Percentiles rank a stretch among this genome's conserved stretches.
Conservation (phyloP, 177 flowering plant species). For the Vitis hybrid region DNA sequence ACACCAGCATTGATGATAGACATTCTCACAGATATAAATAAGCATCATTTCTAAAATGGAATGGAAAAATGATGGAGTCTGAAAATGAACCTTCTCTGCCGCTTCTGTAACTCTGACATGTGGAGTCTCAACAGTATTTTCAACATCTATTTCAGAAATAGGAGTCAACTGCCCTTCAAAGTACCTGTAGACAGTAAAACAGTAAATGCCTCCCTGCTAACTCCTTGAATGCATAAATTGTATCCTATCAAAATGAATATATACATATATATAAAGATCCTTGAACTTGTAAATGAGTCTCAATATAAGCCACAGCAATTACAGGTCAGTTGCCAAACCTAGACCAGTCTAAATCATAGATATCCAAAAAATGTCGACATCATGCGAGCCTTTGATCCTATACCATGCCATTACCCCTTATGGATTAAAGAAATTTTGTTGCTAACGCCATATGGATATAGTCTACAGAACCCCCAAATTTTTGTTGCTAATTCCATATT, state of each 20-base stretch:
- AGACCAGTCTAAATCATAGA: too few relatives aligned
- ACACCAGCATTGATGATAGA: background rate
- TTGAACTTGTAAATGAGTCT: background rate
- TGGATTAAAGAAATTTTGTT: too few relatives aligned
- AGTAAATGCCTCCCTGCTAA: background rate
- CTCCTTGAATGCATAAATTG: background rate
- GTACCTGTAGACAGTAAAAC: conserved; percentile 50
- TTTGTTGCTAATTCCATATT: too few relatives aligned
- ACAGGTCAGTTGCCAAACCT: too few relatives aligned
- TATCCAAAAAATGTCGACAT: too few relatives aligned
- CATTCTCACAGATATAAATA: too few relatives aligned
- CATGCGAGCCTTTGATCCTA: too few relatives aligned
- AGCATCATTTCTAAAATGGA: too few relatives aligned
- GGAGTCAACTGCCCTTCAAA: conserved; percentile 84
- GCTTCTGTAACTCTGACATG: conserved; percentile 70
- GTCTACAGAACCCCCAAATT: too few relatives aligned
- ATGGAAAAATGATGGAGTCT: background rate
- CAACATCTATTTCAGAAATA: conserved; percentile 62
- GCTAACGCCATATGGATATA: too few relatives aligned
- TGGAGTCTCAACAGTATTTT: conserved; percentile 33
- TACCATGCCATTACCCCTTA: too few relatives aligned
- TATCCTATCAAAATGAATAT: background rate
- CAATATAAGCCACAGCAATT: background rate
- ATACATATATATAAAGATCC: background rate
- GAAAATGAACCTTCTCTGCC: conserved; percentile 67